Conservation (phyloP, 2,329 filamentous ascomycete species). For the Penicillium sp. region DNA sequence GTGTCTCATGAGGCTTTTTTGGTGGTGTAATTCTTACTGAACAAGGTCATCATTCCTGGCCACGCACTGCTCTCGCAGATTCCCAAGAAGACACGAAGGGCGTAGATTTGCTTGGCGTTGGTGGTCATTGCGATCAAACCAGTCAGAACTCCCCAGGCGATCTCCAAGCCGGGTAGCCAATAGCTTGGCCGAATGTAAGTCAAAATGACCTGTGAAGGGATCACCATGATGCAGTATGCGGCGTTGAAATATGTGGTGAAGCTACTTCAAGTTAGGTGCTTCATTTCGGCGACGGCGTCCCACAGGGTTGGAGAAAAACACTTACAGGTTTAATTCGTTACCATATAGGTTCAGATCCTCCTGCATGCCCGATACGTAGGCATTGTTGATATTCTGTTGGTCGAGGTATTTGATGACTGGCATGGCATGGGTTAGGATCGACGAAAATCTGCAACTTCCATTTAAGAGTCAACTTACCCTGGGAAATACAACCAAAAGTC, state of each 20-base stretch:
- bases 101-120: slow-evolving; percentile 35
- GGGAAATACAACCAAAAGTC: slow-evolving; percentile 47
- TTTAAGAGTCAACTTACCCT: slow-evolving; percentile 30
- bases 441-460: neutral
- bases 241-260: slow-evolving; percentile 48
- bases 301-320: slow-evolving; percentile 4
- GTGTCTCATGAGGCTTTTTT: neutral
- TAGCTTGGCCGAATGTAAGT: slow-evolving; percentile 39
- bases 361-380: slow-evolving; percentile 33
- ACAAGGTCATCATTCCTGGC: slow-evolving; percentile 37
- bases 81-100: slow-evolving; percentile 34
- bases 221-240: slow-evolving; percentile 45
- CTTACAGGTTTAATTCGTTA: slow-evolving; percentile 27
- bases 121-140: slow-evolving; percentile 33
- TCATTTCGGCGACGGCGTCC: too few relatives aligned
- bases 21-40: slow-evolving; percentile 23
- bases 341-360: slow-evolving; percentile 28
- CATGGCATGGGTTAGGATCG: neutral
- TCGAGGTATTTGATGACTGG: slow-evolving; percentile 32
- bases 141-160: slow-evolving; percentile 36
- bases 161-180: slow-evolving; percentile 34
- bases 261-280: slow-evolving; percentile 17
- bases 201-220: slow-evolving; percentile 46
- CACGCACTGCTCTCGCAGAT: slow-evolving; percentile 35
- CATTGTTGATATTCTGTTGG: slow-evolving; percentile 32